phyloP scores from a whole-genome alignment of 805 yeast genomes.

The Kurtzmaniella cleridarum region DNA sequence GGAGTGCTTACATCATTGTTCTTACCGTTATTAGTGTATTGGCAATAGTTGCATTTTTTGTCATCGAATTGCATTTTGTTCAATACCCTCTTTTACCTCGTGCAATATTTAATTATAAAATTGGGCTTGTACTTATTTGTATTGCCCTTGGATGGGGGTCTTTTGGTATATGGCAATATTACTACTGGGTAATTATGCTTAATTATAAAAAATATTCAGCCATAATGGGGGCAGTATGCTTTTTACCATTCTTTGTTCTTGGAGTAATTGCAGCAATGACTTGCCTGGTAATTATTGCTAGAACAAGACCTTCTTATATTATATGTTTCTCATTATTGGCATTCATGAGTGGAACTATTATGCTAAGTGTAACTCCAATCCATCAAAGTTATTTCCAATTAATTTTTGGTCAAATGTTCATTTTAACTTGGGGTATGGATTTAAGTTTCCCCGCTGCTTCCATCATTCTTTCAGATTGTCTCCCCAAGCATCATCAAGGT shows the following conservation, averaged over 20 bases:
- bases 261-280: conserved; percentile 53
- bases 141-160: conserved; percentile 71
- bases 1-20: conserved; percentile 58
- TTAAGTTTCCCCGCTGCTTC: conserved; percentile 73
- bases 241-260: conserved; percentile 41
- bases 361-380: conserved; percentile 53
- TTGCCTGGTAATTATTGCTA: conserved; percentile 44
- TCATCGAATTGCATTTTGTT: conserved; percentile 42
- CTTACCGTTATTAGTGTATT: conserved; percentile 50
- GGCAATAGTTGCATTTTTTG: conserved; percentile 36
- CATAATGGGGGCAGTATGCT: conserved; percentile 32
- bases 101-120: conserved; percentile 39
- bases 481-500: conserved; percentile 66
- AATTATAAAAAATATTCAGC: conserved; percentile 45
- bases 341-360: conserved; percentile 48
- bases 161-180: conserved; percentile 70
- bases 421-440: conserved; percentile 73
- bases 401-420: conserved; percentile 49
- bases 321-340: conserved; percentile 47
- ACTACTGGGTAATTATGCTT: conserved; percentile 47
- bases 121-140: conserved; percentile 44
- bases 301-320: conserved; percentile 44
- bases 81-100: conserved; percentile 51
- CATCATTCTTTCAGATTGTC: conserved; percentile 50
- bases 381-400: conserved; percentile 56